A percentile compares a stretch with the other conserved stretches of the same genome.
phyloP scores from a whole-genome alignment of 2,329 filamentous ascomycete genomes.

The Alternaria gansuensis region DNA sequence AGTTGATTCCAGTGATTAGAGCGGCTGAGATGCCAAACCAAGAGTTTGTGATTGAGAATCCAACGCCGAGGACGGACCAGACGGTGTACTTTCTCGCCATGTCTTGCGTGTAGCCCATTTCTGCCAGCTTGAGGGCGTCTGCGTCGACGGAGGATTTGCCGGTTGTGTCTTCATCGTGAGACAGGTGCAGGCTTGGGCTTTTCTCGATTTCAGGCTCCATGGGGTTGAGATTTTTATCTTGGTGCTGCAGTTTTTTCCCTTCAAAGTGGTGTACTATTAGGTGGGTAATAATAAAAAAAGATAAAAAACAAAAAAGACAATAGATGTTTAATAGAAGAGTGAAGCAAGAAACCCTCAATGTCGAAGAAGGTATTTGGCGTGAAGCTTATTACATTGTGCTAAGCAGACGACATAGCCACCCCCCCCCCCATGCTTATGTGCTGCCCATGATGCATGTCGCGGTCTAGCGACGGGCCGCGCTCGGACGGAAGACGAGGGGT shows the following conservation, averaged over 20 bases:
- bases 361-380: slow-evolving; percentile 18
- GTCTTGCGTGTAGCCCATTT: slow-evolving; percentile 61
- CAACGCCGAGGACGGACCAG: slow-evolving; percentile 61
- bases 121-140: slow-evolving; percentile 57
- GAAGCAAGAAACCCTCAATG: not conserved
- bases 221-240: not conserved
- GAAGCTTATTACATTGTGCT: slow-evolving; percentile 20
- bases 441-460: slow-evolving; percentile 2
- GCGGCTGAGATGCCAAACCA: slow-evolving; percentile 63
- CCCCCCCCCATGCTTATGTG: slow-evolving; percentile 12
- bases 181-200: slow-evolving; percentile 14
- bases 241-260: not conserved
- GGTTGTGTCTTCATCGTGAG: slow-evolving; percentile 24
- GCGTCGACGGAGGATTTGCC: slow-evolving; percentile 36
- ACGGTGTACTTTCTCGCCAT: slow-evolving; percentile 60
- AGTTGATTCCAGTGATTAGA: slow-evolving; percentile 61
- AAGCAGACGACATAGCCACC: slow-evolving; percentile 15
- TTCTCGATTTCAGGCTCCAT: slow-evolving; percentile 30
- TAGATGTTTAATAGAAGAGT: not conserved
- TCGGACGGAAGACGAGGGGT: not conserved
- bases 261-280: not conserved
- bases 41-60: slow-evolving; percentile 62
- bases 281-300: not conserved
- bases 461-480: not conserved
- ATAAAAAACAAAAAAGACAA: not conserved